Conservation (phyloP, 2,329 filamentous ascomycete species). For the Fusarium sp. region DNA sequence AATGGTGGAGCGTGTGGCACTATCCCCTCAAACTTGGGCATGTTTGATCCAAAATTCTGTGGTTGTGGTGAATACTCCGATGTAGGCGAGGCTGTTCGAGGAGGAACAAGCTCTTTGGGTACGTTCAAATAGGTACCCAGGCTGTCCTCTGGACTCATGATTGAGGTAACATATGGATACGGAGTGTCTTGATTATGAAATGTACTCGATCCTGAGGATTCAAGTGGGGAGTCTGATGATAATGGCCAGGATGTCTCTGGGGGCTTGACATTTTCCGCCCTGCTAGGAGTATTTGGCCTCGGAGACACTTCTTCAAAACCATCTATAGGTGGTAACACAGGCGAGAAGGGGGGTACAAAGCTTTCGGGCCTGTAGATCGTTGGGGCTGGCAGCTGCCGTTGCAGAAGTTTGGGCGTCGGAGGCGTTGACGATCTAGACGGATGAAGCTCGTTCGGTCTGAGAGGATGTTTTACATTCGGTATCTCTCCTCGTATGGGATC, state of each 20-base stretch:
- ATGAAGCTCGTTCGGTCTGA: conserved; percentile 9
- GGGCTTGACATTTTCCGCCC: background rate
- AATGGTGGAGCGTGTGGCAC: conserved; percentile 5
- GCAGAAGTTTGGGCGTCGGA: conserved; percentile 7
- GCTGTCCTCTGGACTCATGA: background rate
- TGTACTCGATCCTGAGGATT: conserved; percentile 19
- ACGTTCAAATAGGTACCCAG: background rate
- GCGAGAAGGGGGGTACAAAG: conserved; percentile 14
- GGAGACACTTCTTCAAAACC: background rate
- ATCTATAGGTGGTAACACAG: background rate
- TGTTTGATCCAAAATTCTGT: background rate
- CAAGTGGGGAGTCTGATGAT: conserved; percentile 14
- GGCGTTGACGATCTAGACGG: conserved; percentile 11
- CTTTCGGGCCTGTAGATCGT: conserved; percentile 8
- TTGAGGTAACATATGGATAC: background rate
- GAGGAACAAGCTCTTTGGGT: conserved; percentile 3
- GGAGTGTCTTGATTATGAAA: conserved; percentile 12
- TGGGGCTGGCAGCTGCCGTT: conserved; percentile 4
- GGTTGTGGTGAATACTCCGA: conserved; percentile 2
- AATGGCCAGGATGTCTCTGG: conserved; percentile 18
- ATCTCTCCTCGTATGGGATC: conserved; percentile 14
- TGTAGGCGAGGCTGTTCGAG: conserved; percentile 19
- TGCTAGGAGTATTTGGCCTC: background rate
- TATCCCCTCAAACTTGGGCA: conserved; percentile 12
- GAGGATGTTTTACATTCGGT: background rate